Evolutionary conservation across 805 yeast genomes (phyloP), one percentile per base, ranked within the genome.

Genomic region (Barnettozyma pratensis): DNA sequence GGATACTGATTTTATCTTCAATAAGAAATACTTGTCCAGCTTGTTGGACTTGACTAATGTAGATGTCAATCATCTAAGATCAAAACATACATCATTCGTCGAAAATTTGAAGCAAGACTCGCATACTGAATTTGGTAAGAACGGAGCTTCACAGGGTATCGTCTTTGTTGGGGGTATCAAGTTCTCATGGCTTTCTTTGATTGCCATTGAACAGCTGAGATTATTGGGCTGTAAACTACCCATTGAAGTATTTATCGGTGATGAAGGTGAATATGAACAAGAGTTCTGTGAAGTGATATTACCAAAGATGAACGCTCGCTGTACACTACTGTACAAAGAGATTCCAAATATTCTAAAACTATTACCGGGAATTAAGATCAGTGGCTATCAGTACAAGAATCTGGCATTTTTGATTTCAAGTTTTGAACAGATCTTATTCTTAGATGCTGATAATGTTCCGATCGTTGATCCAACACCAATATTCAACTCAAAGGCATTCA

Each of bases 151-250:
- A 4, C 67, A 68, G 44, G 87, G 87, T 2, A 73, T 81, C 29
- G 92, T 76, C 35, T 80, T 72, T 60, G 89, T 85, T 36, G 91
- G 90, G 25, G 94, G 94, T 39, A 87, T 87, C 4, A 77, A 76
- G 53, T 84, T 81, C 64, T 81, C 85, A 53, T 86, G 91, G 79
- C 72, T 82, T 50, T 75, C 87, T 12, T 65, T 85, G 37, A 69
- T 83, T 26, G 79, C 85, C 7, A 74, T 86, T 45, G 77, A 77
- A 56, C 76, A 81, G 54, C 63, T 86, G 41, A 68, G 91, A 53
- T 72, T 77, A n/a, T 62, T 76, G 8, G 87, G 88, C 8, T 76
- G 81, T n/a, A 65, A 65, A 7, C 62, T 81, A 28, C 94, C 95
- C 0, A 77, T 86, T 32, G 94, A 86, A 68, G 81, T 86, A 7